Percentiles rank a stretch among this genome's conserved stretches.
phyloP scores from a whole-genome alignment of 306 rosid species.

The Fragaria iinumae region DNA sequence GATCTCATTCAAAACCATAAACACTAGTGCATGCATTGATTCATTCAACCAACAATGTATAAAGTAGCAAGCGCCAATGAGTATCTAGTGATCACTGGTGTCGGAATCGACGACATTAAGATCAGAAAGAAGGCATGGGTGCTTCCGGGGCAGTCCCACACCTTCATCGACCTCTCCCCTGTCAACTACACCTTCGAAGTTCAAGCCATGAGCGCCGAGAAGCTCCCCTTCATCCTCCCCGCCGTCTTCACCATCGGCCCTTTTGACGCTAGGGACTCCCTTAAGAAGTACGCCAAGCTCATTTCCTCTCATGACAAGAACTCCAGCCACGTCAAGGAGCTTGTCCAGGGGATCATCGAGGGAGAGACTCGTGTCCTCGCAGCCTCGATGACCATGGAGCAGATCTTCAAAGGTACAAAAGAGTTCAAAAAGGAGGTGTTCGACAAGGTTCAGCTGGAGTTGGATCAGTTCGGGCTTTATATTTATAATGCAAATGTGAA shows the following conservation, averaged over 20 bases:
- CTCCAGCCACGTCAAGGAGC: slow-evolving; percentile 48
- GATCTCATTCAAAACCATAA: not conserved
- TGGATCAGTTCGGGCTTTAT: slow-evolving; percentile 47
- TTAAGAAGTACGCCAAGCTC: slow-evolving; percentile 52
- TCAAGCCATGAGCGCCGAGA: slow-evolving; percentile 66
- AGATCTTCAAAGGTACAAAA: slow-evolving; percentile 29
- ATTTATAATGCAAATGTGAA: slow-evolving; percentile 64
- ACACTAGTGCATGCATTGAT: too few species aligned
- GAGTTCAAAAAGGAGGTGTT: slow-evolving; percentile 53
- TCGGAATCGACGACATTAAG: slow-evolving; percentile 27
- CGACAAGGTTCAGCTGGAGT: slow-evolving; percentile 48
- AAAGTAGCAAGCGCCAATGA: slow-evolving; percentile 25
- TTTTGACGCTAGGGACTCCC: slow-evolving; percentile 24
- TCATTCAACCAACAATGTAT: not conserved
- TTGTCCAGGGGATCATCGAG: slow-evolving; percentile 47
- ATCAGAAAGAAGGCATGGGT: slow-evolving; percentile 50
- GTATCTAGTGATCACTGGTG: slow-evolving; percentile 24
- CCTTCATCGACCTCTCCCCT: slow-evolving; percentile 41
- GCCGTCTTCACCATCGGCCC: slow-evolving; percentile 64
- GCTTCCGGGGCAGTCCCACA: slow-evolving; percentile 34
- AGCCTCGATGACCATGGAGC: slow-evolving; percentile 57
- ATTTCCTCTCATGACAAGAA: slow-evolving; percentile 30
- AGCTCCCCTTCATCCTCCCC: slow-evolving; percentile 53
- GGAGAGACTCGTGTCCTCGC: slow-evolving; percentile 60
- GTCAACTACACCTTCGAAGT: slow-evolving; percentile 63